A percentile compares a stretch with the other conserved stretches of the same genome.
Evolutionary conservation across 2,329 filamentous ascomycete genomes (phyloP).

Genomic region (Alternaria sp.): DNA sequence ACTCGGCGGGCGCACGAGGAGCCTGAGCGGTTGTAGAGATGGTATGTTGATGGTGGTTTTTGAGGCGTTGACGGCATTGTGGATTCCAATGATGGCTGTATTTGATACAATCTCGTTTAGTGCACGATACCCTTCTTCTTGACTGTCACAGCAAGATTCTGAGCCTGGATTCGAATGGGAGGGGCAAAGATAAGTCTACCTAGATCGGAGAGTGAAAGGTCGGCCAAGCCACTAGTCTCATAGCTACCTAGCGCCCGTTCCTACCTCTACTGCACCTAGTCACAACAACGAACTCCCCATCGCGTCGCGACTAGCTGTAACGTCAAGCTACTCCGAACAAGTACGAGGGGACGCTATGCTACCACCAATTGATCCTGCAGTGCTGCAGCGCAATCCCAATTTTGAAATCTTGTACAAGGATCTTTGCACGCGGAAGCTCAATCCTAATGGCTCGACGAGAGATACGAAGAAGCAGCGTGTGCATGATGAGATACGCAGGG

Average conservation of each 20-base stretch:
- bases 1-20: conserved; percentile 70
- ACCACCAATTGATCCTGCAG: conserved; percentile 51
- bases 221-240: conserved; percentile 19
- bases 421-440: conserved; percentile 54
- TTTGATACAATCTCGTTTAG: too few relatives aligned
- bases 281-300: neutral
- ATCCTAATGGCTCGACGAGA: conserved; percentile 55
- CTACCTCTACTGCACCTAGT: conserved; percentile 11
- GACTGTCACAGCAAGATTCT: neutral
- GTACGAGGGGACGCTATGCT: conserved; percentile 44
- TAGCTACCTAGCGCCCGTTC: conserved; percentile 7
- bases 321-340: neutral
- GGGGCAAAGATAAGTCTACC: neutral
- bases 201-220: neutral
- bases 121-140: neutral
- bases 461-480: conserved; percentile 55
- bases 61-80: neutral
- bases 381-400: conserved; percentile 53
- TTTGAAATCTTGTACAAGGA: conserved; percentile 59
- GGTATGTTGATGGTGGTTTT: conserved; percentile 20
- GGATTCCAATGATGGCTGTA: neutral
- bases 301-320: neutral
- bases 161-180: neutral
- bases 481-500: conserved; percentile 52
- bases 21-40: conserved; percentile 68